Evolutionary conservation across 257 asterid species (phyloP).

Genomic region (Nicotiana noctiflora): DNA sequence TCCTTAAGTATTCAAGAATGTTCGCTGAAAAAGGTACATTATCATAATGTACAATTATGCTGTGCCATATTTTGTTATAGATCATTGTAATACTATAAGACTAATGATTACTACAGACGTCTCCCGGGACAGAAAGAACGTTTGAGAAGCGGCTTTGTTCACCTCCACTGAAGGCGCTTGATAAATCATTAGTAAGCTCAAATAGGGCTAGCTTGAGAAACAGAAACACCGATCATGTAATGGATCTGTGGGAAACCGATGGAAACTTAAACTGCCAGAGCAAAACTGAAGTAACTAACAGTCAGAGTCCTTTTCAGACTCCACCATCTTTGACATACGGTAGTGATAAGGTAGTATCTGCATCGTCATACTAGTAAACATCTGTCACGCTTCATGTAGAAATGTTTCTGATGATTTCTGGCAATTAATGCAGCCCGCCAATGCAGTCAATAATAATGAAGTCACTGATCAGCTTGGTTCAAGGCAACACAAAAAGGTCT

Average conservation of each 20-base stretch:
- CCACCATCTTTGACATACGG: conserved; percentile 83
- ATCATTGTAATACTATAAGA: not conserved
- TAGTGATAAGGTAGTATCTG: conserved; percentile 53
- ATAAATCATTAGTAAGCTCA: conserved; percentile 36
- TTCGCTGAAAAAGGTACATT: conserved; percentile 49
- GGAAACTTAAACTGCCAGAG: conserved; percentile 23
- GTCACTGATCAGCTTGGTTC: conserved; percentile 43
- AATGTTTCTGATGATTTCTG: conserved; percentile 15
- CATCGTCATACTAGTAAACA: not conserved
- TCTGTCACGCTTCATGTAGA: conserved; percentile 10
- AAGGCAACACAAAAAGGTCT: conserved; percentile 87
- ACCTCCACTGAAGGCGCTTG: conserved; percentile 52
- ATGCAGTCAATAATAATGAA: conserved; percentile 35
- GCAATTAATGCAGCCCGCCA: conserved; percentile 43
- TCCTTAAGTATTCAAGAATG: conserved; percentile 63
- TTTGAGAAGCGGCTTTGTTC: conserved; percentile 71
- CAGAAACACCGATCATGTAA: conserved; percentile 19
- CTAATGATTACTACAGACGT: conserved; percentile 36
- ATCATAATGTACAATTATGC: conserved; percentile 7
- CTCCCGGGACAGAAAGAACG: conserved; percentile 49
- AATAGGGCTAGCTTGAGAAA: conserved; percentile 30
- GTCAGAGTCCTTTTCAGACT: conserved; percentile 82
- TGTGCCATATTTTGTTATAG: not conserved
- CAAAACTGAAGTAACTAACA: conserved; percentile 29
- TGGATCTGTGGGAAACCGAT: conserved; percentile 27